phyloP scores from a whole-genome alignment of 2,329 filamentous ascomycete species.

The Ophiostoma sp. region DNA sequence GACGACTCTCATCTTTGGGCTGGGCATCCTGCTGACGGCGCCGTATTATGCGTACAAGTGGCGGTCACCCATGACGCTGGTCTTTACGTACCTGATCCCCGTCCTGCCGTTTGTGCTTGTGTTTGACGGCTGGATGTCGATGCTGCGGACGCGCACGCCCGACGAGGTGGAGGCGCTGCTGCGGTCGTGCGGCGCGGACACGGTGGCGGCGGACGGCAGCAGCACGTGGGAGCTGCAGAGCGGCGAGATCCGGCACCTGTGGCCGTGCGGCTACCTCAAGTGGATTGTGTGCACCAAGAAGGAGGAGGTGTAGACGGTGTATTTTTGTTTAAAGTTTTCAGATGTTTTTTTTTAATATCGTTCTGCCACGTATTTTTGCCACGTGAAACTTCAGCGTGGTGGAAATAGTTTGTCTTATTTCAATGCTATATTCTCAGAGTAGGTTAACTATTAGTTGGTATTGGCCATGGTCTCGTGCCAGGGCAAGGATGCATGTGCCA shows the following conservation, averaged over 20 bases:
- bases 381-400: too few species aligned
- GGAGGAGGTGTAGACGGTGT: slow-evolving; percentile 26
- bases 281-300: slow-evolving; percentile 48
- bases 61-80: slow-evolving; percentile 49
- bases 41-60: slow-evolving; percentile 51
- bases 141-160: slow-evolving; percentile 60
- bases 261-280: slow-evolving; percentile 47
- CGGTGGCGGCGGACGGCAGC: slow-evolving; percentile 29
- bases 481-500: neutral
- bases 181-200: slow-evolving; percentile 44
- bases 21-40: slow-evolving; percentile 47
- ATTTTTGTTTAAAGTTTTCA: neutral
- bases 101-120: slow-evolving; percentile 62
- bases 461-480: too few species aligned
- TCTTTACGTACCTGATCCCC: slow-evolving; percentile 63
- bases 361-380: neutral
- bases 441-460: too few species aligned
- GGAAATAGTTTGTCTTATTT: too few species aligned
- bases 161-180: slow-evolving; percentile 59
- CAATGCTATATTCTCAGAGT: too few species aligned
- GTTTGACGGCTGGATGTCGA: slow-evolving; percentile 65
- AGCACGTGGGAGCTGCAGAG: slow-evolving; percentile 47
- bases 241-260: slow-evolving; percentile 45
- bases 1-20: slow-evolving; percentile 47
- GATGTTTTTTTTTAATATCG: neutral